phyloP scores from a whole-genome alignment of 2,329 filamentous ascomycete genomes.

The Mycosphaerella sp. region DNA sequence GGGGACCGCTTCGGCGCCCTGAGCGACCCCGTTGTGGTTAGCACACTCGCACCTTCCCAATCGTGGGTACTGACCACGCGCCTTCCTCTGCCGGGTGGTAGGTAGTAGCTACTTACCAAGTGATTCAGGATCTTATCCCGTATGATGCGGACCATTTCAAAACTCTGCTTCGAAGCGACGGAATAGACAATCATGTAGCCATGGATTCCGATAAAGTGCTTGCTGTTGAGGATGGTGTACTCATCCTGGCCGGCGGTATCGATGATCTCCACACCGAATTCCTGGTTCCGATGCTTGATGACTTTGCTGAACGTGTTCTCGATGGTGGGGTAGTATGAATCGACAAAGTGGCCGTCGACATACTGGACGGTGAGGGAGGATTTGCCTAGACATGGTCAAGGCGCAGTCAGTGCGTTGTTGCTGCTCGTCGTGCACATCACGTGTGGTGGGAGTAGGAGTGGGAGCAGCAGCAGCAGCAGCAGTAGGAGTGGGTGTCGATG shows the following conservation, averaged over 20 bases:
- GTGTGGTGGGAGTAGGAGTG: neutral
- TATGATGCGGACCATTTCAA: conserved; percentile 96
- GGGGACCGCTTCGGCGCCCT: conserved; percentile 89
- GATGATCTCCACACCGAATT: conserved; percentile 94
- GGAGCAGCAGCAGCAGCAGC: too few species aligned
- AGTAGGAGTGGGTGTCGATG: neutral
- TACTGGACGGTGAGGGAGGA: conserved; percentile 95
- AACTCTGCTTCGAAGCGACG: conserved; percentile 87
- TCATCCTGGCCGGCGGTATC: conserved; percentile 97
- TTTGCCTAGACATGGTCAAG: conserved; percentile 59
- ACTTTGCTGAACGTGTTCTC: conserved; percentile 98
- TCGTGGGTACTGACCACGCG: too few species aligned
- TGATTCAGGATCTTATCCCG: conserved; percentile 97
- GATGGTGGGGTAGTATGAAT: conserved; percentile 98
- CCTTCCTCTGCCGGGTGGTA: too few species aligned
- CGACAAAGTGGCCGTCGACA: conserved; percentile 96
- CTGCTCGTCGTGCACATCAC: too few species aligned
- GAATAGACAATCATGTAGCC: conserved; percentile 98
- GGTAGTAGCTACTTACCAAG: conserved; percentile 53
- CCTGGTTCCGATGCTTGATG: conserved; percentile 86
- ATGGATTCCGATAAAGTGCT: conserved; percentile 98
- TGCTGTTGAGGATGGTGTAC: conserved; percentile 96
- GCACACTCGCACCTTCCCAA: neutral
- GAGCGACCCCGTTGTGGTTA: neutral
- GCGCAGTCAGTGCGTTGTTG: too few species aligned